Evolutionary conservation across 1,139 yeast genomes (phyloP).

Genomic region (Kodamaea fungicola): DNA sequence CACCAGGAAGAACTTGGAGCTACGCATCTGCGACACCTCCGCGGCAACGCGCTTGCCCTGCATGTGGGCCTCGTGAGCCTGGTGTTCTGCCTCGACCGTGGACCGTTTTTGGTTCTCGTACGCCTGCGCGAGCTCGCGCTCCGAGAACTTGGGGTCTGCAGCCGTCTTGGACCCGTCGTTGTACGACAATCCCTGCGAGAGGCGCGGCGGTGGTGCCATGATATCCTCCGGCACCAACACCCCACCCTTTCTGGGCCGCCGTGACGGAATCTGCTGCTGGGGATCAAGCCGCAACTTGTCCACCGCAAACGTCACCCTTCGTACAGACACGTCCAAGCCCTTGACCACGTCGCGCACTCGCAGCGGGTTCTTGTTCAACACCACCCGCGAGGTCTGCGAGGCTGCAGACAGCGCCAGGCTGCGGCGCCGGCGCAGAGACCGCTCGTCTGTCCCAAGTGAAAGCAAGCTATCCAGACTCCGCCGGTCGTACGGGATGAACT

Average conservation of each 20-base stretch:
- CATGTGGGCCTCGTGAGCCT: slow-evolving; percentile 70
- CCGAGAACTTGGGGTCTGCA: slow-evolving; percentile 38
- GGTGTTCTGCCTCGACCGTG: slow-evolving; percentile 59
- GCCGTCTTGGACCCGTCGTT: slow-evolving; percentile 24
- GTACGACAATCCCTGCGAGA: slow-evolving; percentile 59
- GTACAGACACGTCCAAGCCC: slow-evolving; percentile 41
- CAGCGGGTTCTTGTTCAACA: slow-evolving; percentile 47
- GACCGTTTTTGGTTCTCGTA: slow-evolving; percentile 55
- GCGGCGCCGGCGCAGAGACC: not conserved
- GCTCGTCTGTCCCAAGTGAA: not conserved
- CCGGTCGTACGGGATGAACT: not conserved
- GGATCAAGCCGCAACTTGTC: slow-evolving; percentile 74
- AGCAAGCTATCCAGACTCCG: not conserved
- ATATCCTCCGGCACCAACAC: slow-evolving; percentile 74
- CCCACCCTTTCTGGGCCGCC: slow-evolving; percentile 78
- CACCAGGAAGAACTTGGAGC: slow-evolving; percentile 15
- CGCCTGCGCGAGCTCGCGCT: slow-evolving; percentile 51
- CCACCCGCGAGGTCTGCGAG: slow-evolving; percentile 20
- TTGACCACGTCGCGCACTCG: slow-evolving; percentile 33
- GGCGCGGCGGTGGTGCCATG: slow-evolving; percentile 57
- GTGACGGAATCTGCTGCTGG: slow-evolving; percentile 91
- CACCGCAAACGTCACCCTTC: slow-evolving; percentile 73
- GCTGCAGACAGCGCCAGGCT: not conserved
- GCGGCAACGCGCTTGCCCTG: slow-evolving; percentile 66
- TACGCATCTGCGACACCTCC: slow-evolving; percentile 51